phyloP scores from a whole-genome alignment of 805 yeast genomes.

The Schizosaccharomyces octosporus region DNA sequence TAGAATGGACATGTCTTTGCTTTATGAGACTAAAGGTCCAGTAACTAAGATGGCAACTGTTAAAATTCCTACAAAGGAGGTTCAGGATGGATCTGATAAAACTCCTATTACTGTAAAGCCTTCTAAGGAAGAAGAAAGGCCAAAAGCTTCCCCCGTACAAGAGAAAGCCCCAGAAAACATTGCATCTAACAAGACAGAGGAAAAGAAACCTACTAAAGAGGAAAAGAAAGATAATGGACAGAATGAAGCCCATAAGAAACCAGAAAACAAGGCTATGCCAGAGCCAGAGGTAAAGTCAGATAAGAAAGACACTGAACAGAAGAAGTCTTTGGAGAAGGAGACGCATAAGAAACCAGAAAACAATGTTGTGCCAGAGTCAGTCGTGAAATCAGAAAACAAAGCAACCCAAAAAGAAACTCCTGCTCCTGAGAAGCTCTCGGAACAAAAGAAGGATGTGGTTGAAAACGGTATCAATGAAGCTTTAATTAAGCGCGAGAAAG shows the following conservation, averaged over 20 bases:
- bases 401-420: not conserved
- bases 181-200: not conserved
- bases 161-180: not conserved
- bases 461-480: not conserved
- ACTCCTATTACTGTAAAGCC: not conserved
- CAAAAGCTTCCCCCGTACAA: not conserved
- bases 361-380: not conserved
- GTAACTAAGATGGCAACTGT: too few species aligned
- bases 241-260: not conserved
- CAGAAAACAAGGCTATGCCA: not conserved
- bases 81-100: not conserved
- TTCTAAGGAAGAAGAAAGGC: not conserved
- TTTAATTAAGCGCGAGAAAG: not conserved
- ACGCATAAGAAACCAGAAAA: not conserved
- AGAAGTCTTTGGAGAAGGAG: too few species aligned
- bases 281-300: not conserved
- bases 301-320: not conserved
- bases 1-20: slow-evolving; percentile 43
- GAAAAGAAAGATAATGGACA: not conserved
- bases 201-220: not conserved
- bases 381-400: not conserved
- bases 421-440: not conserved
- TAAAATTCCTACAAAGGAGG: not conserved
- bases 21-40: not conserved
- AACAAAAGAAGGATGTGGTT: not conserved